A percentile compares a stretch with the other conserved stretches of the same genome.
Conservation (phyloP, 169 alveolate genomes). For the Besnoitia besnoiti region DNA sequence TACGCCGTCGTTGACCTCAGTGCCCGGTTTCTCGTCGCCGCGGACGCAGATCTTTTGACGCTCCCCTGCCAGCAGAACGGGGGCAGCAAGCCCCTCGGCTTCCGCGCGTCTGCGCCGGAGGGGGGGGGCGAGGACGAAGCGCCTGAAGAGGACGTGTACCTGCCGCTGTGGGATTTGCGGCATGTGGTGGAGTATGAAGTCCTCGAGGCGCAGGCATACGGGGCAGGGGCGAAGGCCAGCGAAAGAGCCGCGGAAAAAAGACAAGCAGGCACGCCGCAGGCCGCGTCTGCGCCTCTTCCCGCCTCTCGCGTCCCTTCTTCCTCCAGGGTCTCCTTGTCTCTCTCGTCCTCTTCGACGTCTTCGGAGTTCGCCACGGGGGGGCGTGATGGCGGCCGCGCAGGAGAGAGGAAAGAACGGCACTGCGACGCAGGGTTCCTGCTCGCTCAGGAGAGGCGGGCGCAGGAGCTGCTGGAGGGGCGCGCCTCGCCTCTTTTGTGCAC, state of each 20-base stretch:
- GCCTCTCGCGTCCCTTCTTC: not conserved
- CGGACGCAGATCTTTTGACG: not conserved
- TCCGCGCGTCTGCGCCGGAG: not conserved
- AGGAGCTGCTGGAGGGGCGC: not conserved
- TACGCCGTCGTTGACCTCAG: slow-evolving; percentile 29
- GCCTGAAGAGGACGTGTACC: not conserved
- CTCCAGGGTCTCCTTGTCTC: not conserved
- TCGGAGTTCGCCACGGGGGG: not conserved
- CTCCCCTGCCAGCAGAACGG: not conserved
- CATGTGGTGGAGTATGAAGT: not conserved
- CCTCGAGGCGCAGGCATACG: not conserved
- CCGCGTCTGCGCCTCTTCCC: not conserved
- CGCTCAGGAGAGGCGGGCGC: not conserved
- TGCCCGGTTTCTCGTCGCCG: slow-evolving; percentile 22
- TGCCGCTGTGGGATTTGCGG: not conserved
- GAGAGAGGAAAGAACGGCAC: too few relatives aligned
- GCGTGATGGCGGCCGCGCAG: too few relatives aligned
- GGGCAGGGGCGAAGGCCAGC: too few relatives aligned
- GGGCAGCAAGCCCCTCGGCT: not conserved
- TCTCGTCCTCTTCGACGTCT: not conserved
- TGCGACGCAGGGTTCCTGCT: not conserved
- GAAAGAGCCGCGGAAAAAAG: not conserved
- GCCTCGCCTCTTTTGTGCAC: not conserved
- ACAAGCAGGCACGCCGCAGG: not conserved
- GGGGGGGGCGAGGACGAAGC: not conserved